A percentile compares a stretch with the other conserved stretches of the same genome.
phyloP scores from a whole-genome alignment of 169 alveolate species.

The Plasmodium coatneyi region DNA sequence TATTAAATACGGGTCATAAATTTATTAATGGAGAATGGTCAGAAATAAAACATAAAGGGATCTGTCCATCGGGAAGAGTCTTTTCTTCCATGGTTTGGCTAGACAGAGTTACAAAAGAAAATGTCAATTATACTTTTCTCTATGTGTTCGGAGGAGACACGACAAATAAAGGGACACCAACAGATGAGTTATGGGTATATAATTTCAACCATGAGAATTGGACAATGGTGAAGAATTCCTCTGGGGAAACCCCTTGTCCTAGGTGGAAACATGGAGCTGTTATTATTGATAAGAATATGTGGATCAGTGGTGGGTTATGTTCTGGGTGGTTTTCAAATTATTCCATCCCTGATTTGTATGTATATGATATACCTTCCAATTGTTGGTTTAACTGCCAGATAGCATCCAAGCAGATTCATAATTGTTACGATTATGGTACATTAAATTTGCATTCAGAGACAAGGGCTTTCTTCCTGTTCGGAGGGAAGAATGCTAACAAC shows the following conservation, averaged over 20 bases:
- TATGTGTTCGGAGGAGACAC: slow-evolving; percentile 73
- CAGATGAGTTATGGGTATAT: slow-evolving; percentile 76
- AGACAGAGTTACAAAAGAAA: slow-evolving; percentile 67
- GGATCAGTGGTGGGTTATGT: slow-evolving; percentile 74
- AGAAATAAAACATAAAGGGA: slow-evolving; percentile 32
- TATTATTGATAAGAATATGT: slow-evolving; percentile 73
- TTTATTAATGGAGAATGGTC: slow-evolving; percentile 71
- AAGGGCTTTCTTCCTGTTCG: slow-evolving; percentile 72
- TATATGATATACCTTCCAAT: slow-evolving; percentile 74
- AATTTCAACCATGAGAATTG: slow-evolving; percentile 62
- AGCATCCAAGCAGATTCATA: slow-evolving; percentile 61
- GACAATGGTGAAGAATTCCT: slow-evolving; percentile 52
- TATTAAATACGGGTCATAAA: slow-evolving; percentile 66
- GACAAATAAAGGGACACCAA: slow-evolving; percentile 61
- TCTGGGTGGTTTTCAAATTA: slow-evolving; percentile 76
- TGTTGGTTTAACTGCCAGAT: slow-evolving; percentile 74
- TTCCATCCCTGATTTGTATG: slow-evolving; percentile 71
- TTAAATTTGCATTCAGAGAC: slow-evolving; percentile 71
- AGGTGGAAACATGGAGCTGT: slow-evolving; percentile 77
- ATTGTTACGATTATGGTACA: slow-evolving; percentile 75
- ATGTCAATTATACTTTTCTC: slow-evolving; percentile 25
- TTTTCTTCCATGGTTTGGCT: slow-evolving; percentile 68
- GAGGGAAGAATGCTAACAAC: slow-evolving; percentile 64
- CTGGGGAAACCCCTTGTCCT: slow-evolving; percentile 72
- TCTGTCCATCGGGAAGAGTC: slow-evolving; percentile 53